Evolutionary conservation across 352 stramenopile species (phyloP), one percentile per base, ranked within the genome.

Genomic region (Thalassiosira ordinaria): DNA sequence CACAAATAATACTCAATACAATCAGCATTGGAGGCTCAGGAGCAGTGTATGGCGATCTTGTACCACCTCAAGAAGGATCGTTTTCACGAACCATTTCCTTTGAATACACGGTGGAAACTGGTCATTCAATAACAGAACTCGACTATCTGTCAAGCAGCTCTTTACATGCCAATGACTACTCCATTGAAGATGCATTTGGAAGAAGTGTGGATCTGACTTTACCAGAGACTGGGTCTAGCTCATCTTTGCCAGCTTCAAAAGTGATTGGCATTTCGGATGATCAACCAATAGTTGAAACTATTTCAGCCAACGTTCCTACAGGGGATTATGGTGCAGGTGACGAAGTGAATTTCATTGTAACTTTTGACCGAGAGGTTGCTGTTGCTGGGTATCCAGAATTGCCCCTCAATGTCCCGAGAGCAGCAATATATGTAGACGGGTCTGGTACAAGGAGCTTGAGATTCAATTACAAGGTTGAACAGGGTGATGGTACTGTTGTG

Each of bases 261-360:
- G 22, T 53, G 13, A 59, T 89, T 22, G 60, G 51, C 24, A 74
- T 89, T 51, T 81, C 70, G 47, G 65, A 83, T 29, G 61, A 26
- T 39, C 22, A 20, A 29, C 82, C 82, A 33, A 62, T 20, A 33
- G 70, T 86, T n/a, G 27, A 76, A 53, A 69, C 56, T 29, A 63
- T 89, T 51, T 16, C 46, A 27, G 57, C 57, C 14, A 49, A 82
- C 63, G 46, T 87, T 16, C 46, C 70, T 4, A 46, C 55, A 7
- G 82, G 78, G 56, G 67, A 86, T 20, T 88, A 88, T 67, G 76
- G 84, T 31, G 68, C 80, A 18, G 84, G 84, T 39, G 41, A 90
- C 18, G 62, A 78, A 67, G 57, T 84, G 47, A 63, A 77, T 31
- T 75, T 90, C 20, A 56, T 68, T 57, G 56, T 90, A 22, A 74